Evolutionary conservation across 306 rosid genomes (phyloP), one percentile per base, ranked within the genome.

Genomic region (Purshia tridentata): DNA sequence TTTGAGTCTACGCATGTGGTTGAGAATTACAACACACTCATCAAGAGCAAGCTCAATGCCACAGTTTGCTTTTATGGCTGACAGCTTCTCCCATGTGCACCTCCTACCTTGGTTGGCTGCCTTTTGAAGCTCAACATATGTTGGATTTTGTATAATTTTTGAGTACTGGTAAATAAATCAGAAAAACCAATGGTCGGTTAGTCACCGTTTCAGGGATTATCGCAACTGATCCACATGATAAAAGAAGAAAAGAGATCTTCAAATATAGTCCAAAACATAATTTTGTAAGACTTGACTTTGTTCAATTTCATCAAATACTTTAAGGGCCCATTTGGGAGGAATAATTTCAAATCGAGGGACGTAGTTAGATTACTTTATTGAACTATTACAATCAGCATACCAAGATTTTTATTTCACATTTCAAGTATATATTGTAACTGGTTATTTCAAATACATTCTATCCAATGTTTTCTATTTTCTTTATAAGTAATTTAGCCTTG

Each of bases 41-140:
- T 94, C 99, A 59, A 94, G 90, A 18, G 88, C 95, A 77, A 94
- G 97, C 78, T 94, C 97, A 74, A 88, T 94, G 67, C 91, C 97
- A 49, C 99, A 91, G 70, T 94, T 94, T 58, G 97, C 95, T 88
- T 94, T 94, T 62, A 94, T 88, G 75, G 99, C 96, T 0, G 97
- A 89, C 5, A 91, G 95, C 84, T 94, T 94, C 96, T 89, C 96
- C 99, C 99, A 94, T 37, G 95, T 91, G 81, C 99, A 90, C 82
- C 97, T 85, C 84, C 99, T 85, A 69, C 97, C 99, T 83, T 94
- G 99, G 81, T 89, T 94, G 54, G 95, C 89, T 59, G 99, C 97
- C 84, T 94, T 94, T 79, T 94, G 99, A 77, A 94, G 99, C 84
- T 91, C 99, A 83, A 86, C 81, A 41, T 84, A 65, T 9, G 96